Conservation (phyloP, 1,284 basidiomycete genomes). For the Ceratobasidium theobromae region DNA sequence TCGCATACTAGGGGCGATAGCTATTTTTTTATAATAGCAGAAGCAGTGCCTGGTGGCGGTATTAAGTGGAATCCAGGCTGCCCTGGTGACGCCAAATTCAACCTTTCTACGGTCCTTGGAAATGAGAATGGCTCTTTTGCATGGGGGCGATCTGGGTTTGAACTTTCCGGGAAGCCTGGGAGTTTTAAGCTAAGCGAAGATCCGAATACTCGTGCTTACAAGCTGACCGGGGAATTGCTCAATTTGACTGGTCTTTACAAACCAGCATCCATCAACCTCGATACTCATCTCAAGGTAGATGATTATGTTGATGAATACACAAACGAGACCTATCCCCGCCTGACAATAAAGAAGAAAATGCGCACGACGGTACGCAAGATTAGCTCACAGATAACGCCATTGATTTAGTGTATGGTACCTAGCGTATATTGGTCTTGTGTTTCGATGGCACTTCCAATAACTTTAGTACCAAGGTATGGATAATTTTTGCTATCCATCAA, state of each 20-base stretch:
- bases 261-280: not conserved
- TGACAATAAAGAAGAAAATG: not conserved
- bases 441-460: conserved; percentile 37
- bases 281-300: not conserved
- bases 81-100: conserved; percentile 1
- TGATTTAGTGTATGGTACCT: too few relatives aligned
- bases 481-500: not conserved
- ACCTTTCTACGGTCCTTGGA: conserved; percentile 10
- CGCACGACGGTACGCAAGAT: not conserved
- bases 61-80: too few relatives aligned
- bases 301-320: not conserved
- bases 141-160: conserved; percentile 5
- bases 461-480: conserved; percentile 10
- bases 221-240: too few relatives aligned
- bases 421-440: conserved; percentile 34
- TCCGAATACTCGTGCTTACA: not conserved
- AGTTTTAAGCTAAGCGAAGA: conserved; percentile 1
- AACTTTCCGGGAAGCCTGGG: not conserved
- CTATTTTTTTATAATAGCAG: too few relatives aligned
- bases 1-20: too few relatives aligned
- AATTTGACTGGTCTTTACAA: not conserved
- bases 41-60: too few relatives aligned
- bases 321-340: not conserved
- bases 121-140: conserved; percentile 15
- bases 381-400: too few relatives aligned